A percentile compares a stretch with the other conserved stretches of the same genome.
These are phyloP conservation scores for Emergomyces africanus DNA, from an alignment of 2,329 filamentous ascomycete genomes.

Conservation along the genomic window DNA sequence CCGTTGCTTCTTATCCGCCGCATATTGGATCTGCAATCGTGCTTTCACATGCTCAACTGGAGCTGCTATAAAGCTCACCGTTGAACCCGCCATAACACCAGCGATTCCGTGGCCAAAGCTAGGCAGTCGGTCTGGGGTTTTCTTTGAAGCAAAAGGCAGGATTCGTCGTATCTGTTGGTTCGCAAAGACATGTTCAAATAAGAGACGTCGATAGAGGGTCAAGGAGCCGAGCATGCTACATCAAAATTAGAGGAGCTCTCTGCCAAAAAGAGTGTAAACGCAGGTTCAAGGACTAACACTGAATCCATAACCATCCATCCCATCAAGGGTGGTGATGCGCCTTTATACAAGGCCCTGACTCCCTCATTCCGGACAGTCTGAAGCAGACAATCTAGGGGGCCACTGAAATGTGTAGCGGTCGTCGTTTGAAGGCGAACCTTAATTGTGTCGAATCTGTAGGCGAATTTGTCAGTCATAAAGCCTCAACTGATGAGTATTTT, in stretches of 20 bases:
- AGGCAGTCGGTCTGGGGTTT: slow-evolving; percentile 45
- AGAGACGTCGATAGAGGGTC: slow-evolving; percentile 73
- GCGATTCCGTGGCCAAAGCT: slow-evolving; percentile 74
- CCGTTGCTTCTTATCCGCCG: slow-evolving; percentile 60
- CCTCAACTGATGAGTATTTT: neutral
- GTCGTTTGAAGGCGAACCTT: slow-evolving; percentile 94
- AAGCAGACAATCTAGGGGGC: slow-evolving; percentile 71
- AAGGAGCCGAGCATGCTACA: slow-evolving; percentile 73
- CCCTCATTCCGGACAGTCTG: slow-evolving; percentile 82
- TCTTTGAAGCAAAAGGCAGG: slow-evolving; percentile 23
- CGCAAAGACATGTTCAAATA: slow-evolving; percentile 67
- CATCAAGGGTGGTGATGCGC: slow-evolving; percentile 77
- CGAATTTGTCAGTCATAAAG: neutral
- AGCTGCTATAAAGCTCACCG: slow-evolving; percentile 83
- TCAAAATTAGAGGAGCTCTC: neutral
- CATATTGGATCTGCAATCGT: slow-evolving; percentile 86
- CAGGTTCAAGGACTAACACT: slow-evolving; percentile 27
- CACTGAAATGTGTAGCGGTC: slow-evolving; percentile 60
- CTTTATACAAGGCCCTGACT: slow-evolving; percentile 78
- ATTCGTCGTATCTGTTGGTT: slow-evolving; percentile 34
- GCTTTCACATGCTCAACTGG: slow-evolving; percentile 95
- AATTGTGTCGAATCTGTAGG: slow-evolving; percentile 71
- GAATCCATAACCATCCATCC: slow-evolving; percentile 99
- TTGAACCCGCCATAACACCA: slow-evolving; percentile 73
- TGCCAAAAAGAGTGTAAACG: slow-evolving; percentile 9